phyloP scores from a whole-genome alignment of 2,329 filamentous ascomycete species.

The Xylariales sp. region DNA sequence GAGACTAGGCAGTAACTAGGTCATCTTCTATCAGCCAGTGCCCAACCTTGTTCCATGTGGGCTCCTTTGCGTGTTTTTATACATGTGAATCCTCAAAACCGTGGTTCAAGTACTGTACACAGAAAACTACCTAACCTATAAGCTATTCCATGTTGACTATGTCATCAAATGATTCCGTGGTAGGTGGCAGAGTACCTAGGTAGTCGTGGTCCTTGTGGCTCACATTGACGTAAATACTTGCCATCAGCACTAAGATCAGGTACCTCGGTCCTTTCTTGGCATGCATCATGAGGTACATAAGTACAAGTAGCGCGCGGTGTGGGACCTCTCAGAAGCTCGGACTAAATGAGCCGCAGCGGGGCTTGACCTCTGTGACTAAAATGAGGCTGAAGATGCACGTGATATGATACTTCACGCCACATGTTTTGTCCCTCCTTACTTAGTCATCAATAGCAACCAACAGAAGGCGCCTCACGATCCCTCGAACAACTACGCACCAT shows the following conservation, averaged over 20 bases:
- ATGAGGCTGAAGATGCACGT: conserved; percentile 35
- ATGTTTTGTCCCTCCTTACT: conserved; percentile 1
- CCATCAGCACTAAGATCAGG: conserved; percentile 1
- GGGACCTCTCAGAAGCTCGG: not conserved
- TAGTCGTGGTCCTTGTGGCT: not conserved
- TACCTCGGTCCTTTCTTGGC: conserved; percentile 16
- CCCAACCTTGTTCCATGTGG: not conserved
- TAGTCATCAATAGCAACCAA: conserved; percentile 15
- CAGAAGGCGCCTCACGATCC: conserved; percentile 13
- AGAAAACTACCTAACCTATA: not conserved
- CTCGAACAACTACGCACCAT: not conserved
- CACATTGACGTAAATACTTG: conserved; percentile 24
- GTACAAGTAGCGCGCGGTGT: not conserved
- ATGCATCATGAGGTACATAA: conserved; percentile 13
- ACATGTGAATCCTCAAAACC: not conserved
- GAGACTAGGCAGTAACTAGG: not conserved
- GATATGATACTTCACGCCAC: conserved; percentile 26
- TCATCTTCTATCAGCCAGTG: not conserved
- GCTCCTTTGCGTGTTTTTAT: not conserved
- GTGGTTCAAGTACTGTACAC: not conserved
- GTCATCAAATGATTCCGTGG: not conserved
- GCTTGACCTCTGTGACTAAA: conserved; percentile 8
- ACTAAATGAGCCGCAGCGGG: conserved; percentile 21
- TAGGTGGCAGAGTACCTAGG: no score
- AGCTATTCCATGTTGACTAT: not conserved